Conservation (phyloP, 2,329 filamentous ascomycete genomes). For the Trichoderma lentiforme region DNA sequence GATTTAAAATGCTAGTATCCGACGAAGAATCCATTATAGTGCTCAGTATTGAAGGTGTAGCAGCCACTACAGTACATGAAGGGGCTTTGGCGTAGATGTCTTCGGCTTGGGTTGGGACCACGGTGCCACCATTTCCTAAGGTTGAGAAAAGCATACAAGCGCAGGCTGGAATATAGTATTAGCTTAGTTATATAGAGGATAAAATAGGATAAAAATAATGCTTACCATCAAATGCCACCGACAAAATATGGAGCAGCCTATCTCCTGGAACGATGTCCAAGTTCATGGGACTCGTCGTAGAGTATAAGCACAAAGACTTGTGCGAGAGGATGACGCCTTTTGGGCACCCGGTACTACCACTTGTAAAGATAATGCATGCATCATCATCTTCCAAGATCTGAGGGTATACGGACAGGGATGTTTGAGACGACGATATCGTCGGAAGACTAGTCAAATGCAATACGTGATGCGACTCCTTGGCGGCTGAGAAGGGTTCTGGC, state of each 20-base stretch:
- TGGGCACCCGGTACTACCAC: conserved; percentile 7
- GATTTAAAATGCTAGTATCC: not conserved
- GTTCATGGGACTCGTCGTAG: conserved; percentile 8
- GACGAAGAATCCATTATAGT: not conserved
- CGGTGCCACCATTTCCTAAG: conserved; percentile 3
- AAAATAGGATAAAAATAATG: not conserved
- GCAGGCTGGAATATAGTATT: not conserved
- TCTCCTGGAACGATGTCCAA: conserved; percentile 11
- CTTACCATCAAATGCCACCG: conserved; percentile 14
- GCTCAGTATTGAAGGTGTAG: conserved; percentile 7
- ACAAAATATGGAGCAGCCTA: conserved; percentile 13
- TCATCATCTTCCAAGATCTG: not conserved
- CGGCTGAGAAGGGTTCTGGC: not conserved
- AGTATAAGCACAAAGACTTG: conserved; percentile 8
- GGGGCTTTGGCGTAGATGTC: conserved; percentile 12
- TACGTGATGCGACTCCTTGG: not conserved
- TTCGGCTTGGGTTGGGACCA: conserved; percentile 6
- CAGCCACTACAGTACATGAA: conserved; percentile 14
- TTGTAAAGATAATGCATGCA: conserved; percentile 17
- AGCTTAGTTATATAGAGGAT: not conserved
- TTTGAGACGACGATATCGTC: not conserved
- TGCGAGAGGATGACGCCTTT: conserved; percentile 15
- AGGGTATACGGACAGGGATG: not conserved
- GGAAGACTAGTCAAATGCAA: not conserved
- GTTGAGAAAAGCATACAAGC: conserved; percentile 17